Percentiles rank a stretch among this genome's conserved stretches.
These are phyloP conservation scores for Beverwykella pulmonaria DNA, from an alignment of 495 filamentous ascomycete species.

Conservation along the genomic window DNA sequence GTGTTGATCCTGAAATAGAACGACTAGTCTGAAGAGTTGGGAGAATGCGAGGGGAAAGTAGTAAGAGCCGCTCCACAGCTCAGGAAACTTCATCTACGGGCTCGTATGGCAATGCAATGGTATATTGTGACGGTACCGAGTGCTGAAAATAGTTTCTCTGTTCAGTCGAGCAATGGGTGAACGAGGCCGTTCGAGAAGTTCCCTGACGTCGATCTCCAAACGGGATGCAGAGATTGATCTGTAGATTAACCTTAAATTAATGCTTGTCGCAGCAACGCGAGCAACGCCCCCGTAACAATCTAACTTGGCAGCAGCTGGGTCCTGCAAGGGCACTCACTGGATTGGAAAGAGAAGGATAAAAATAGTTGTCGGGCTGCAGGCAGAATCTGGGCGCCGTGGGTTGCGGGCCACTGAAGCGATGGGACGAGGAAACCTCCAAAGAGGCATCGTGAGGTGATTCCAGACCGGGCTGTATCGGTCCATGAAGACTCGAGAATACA, in stretches of 20 bases:
- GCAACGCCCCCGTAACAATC: constrained; percentile 1
- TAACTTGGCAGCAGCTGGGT: constrained; percentile 24
- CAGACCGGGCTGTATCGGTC: constrained; percentile 23
- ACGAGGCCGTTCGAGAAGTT: constrained; percentile 14
- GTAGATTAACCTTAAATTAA: constrained; percentile 44
- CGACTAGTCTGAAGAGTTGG: constrained; percentile 3
- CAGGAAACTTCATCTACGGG: constrained; percentile 30
- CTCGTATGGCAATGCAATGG: constrained; percentile 33
- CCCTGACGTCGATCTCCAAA: constrained; percentile 39
- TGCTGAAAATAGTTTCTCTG: constrained; percentile 38
- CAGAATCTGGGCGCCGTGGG: constrained; percentile 11
- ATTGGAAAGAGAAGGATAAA: constrained; percentile 23
- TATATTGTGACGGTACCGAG: constrained; percentile 35
- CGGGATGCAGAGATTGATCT: constrained; percentile 38
- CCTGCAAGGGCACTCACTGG: constrained; percentile 34
- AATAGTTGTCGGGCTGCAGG: constrained; percentile 31
- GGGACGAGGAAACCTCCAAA: constrained; percentile 12
- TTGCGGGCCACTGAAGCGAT: constrained; percentile 16
- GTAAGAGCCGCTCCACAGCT: constrained; percentile 6
- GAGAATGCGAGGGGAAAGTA: constrained; percentile 16
- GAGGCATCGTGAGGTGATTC: constrained; percentile 27
- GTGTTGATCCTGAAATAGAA: constrained; percentile 37
- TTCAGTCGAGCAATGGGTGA: constrained; percentile 11
- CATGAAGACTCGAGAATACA: constrained; percentile 10
- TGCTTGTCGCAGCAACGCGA: constrained; percentile 35